phyloP scores from a whole-genome alignment of 306 rosid species.

The Hippophae gyantsensis region DNA sequence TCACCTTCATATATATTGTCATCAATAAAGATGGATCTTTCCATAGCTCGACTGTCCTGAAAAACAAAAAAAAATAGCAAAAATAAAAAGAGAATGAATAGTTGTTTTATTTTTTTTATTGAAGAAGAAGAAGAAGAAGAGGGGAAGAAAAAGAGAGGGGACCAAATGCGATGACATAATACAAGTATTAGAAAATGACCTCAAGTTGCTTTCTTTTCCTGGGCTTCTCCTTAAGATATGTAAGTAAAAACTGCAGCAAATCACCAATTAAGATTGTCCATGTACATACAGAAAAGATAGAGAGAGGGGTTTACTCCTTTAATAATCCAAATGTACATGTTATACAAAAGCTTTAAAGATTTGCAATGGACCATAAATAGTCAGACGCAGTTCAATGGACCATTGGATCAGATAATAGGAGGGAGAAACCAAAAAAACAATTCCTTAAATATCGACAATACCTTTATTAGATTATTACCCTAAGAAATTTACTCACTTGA shows the following conservation, averaged over 20 bases:
- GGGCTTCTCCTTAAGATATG: constrained; percentile 43
- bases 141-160: background rate
- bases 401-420: constrained; percentile 1
- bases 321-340: background rate
- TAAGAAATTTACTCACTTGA: background rate
- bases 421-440: background rate
- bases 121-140: background rate
- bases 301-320: background rate
- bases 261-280: constrained; percentile 17
- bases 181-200: constrained; percentile 34
- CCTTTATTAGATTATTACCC: background rate
- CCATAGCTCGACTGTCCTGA: constrained; percentile 50
- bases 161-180: constrained; percentile 9
- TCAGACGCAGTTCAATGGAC: background rate
- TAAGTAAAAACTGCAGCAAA: constrained; percentile 50
- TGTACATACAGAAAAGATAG: background rate
- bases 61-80: constrained; percentile 12
- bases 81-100: background rate
- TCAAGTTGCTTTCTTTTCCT: constrained; percentile 33
- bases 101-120: background rate
- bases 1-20: constrained; percentile 43
- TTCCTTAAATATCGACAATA: background rate
- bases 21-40: constrained; percentile 60
- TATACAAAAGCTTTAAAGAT: background rate
- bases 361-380: background rate